Percentiles rank a stretch among this genome's conserved stretches.
Conservation (phyloP, 2,329 filamentous ascomycete genomes). For the Xylariomycetidae sp. region DNA sequence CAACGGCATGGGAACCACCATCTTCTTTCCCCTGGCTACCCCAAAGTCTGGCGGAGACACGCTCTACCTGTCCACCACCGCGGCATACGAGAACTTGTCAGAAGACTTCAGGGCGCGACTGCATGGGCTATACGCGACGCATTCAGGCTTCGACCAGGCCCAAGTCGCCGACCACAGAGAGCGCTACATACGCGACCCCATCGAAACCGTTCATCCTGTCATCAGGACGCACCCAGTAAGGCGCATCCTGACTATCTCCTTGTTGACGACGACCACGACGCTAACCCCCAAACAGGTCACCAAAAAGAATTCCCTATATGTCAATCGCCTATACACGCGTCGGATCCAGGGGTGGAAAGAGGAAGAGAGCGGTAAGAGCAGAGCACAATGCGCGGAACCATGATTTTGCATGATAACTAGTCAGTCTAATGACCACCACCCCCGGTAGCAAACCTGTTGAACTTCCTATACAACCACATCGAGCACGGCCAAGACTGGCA, state of each 20-base stretch:
- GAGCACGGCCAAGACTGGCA: slow-evolving; percentile 9
- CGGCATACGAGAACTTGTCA: slow-evolving; percentile 18
- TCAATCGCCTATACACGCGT: slow-evolving; percentile 7
- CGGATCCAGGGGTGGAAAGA: slow-evolving; percentile 7
- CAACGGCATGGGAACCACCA: slow-evolving; percentile 17
- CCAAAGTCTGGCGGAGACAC: slow-evolving; percentile 18
- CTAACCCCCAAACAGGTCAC: slow-evolving; percentile 5
- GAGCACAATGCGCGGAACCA: too few species aligned
- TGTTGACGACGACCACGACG: too few species aligned
- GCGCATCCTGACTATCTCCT: slow-evolving; percentile 11
- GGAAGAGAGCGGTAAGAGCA: slow-evolving; percentile 9
- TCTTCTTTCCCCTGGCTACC: slow-evolving; percentile 16
- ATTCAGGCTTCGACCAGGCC: slow-evolving; percentile 14
- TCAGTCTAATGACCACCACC: too few species aligned
- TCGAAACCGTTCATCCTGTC: slow-evolving; percentile 23
- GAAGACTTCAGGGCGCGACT: slow-evolving; percentile 10
- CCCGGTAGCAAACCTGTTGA: slow-evolving; percentile 5
- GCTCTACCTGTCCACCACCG: slow-evolving; percentile 11
- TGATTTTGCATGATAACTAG: too few species aligned
- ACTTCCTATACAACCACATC: slow-evolving; percentile 8
- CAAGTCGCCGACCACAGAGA: slow-evolving; percentile 11
- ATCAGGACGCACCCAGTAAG: slow-evolving; percentile 25
- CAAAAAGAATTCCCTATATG: slow-evolving; percentile 9
- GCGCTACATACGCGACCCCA: slow-evolving; percentile 19
- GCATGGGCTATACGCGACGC: slow-evolving; percentile 14